A percentile compares a stretch with the other conserved stretches of the same genome.
Evolutionary conservation across 208 protist genomes (phyloP).

Genomic region (Trypanosoma platydactyli): DNA sequence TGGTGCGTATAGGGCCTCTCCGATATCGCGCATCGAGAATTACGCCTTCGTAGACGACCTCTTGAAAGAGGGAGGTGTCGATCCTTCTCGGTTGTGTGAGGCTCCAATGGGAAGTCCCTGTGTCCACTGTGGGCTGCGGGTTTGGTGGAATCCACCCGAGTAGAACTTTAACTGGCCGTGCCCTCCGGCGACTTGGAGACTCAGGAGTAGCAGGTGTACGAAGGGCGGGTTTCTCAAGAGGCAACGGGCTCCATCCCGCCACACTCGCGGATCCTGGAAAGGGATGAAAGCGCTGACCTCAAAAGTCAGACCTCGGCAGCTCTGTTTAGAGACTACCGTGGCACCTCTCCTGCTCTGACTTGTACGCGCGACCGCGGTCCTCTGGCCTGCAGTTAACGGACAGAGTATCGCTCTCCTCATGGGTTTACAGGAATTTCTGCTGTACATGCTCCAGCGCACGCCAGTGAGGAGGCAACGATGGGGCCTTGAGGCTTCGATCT

Average conservation of each 20-base stretch:
- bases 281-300: neutral
- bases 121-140: neutral
- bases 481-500: too few species aligned
- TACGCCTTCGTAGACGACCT: conserved; percentile 10
- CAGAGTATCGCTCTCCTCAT: neutral
- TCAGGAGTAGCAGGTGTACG: neutral
- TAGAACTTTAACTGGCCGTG: neutral
- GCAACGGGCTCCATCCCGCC: neutral
- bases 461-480: neutral
- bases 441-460: too few species aligned
- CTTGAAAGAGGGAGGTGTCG: neutral
- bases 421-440: neutral
- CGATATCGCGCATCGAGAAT: neutral
- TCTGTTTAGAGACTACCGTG: neutral
- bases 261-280: neutral
- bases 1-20: neutral
- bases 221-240: neutral
- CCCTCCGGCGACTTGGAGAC: neutral
- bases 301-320: neutral
- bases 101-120: neutral
- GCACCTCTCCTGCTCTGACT: neutral
- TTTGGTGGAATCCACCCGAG: neutral
- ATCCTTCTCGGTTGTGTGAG: neutral
- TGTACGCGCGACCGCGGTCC: neutral
- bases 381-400: conserved; percentile 9